Evolutionary conservation across 768 basidiomycete species (phyloP), one percentile per base, ranked within the genome.

Genomic region (Leucogyrophana mollusca): DNA sequence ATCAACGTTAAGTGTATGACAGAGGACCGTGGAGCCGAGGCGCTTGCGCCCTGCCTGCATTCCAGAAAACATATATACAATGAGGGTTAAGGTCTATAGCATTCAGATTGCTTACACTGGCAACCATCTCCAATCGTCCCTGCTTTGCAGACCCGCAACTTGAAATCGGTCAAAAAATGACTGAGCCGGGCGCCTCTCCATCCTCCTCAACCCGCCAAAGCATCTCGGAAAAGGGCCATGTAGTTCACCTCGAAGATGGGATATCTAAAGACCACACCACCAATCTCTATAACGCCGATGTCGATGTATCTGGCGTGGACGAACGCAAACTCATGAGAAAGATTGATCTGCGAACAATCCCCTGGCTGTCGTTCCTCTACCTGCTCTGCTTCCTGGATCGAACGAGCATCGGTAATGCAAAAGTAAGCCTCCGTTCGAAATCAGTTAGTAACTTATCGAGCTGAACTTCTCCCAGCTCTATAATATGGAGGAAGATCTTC

Each of bases 361-460:
- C 83, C 9, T 87, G 85, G 86, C 58, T 86, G 33, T 82, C 86
- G 4, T 74, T 93, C 43, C 64, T 92, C 54, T 90, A 90, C 64
- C 70, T 90, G 30, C 70, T 91, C 32, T 83, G 83, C 54, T 90
- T 89, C 72, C 64, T 82, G 44, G 79, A 81, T 51, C 70, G 80
- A 22, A 77, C 78, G 50, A 78, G 75, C 46, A 74, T 79, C 46
- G 78, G 77, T 30, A 79, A 80, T 44, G 55, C 60, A 40, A 58
- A 59, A 47, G 52, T 36, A 22, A 22, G n/a, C 20, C 36, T 36
- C 34, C 32, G 22, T 22, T 54, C 25, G 51, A 21, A 2, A 14
- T 30, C 27, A 30, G 27, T 30, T 30, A 13, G n/a, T n/a, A n/a
- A n/a, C n/a, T n/a, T n/a, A n/a, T 35, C 10, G 5, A 33, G 17